Conservation (phyloP, 306 rosid species). For the Quercus alba region DNA sequence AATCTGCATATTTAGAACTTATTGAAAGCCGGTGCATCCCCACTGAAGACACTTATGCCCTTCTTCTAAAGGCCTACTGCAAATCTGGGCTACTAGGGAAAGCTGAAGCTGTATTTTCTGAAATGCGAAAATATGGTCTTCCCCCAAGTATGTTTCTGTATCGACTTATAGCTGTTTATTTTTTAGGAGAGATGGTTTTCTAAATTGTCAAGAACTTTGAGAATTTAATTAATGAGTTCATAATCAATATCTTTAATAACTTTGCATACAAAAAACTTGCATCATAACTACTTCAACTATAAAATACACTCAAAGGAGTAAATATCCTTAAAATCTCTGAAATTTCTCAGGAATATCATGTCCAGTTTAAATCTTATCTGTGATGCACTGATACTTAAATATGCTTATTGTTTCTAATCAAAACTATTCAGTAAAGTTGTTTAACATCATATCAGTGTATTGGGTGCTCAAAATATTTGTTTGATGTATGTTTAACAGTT, state of each 20-base stretch:
- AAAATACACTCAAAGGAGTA: neutral
- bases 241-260: neutral
- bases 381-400: neutral
- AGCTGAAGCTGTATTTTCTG: slow-evolving; percentile 86
- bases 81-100: slow-evolving; percentile 57
- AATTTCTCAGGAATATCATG: neutral
- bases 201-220: neutral
- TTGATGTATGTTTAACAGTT: neutral
- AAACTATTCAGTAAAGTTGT: neutral
- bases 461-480: neutral
- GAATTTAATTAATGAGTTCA: neutral
- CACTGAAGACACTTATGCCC: slow-evolving; percentile 91
- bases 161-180: slow-evolving; percentile 1
- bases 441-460: neutral
- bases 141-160: slow-evolving; percentile 64
- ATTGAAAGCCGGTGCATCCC: slow-evolving; percentile 73
- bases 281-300: neutral
- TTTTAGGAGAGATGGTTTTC: neutral
- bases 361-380: neutral
- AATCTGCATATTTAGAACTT: slow-evolving; percentile 76
- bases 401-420: neutral
- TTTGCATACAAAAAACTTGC: neutral
- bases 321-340: neutral
- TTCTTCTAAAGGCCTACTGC: slow-evolving; percentile 86
- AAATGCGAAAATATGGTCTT: slow-evolving; percentile 68